Evolutionary conservation across 2,329 filamentous ascomycete genomes (phyloP), one percentile per base, ranked within the genome.

Genomic region (Botryotinia globosa): DNA sequence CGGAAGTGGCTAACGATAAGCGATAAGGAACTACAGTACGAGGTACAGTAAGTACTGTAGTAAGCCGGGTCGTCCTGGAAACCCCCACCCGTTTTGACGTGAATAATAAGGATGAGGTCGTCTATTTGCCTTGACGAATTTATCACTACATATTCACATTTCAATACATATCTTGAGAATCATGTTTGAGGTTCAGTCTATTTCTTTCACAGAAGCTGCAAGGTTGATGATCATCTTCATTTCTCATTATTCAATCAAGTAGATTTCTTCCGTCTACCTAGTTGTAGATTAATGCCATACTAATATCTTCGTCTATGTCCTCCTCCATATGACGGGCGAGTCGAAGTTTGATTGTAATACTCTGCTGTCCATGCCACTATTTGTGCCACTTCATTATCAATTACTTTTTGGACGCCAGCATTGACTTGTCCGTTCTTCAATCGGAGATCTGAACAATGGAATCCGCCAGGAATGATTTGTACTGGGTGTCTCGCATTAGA

Each of bases 361-460:
- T 88, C 85, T 0, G 77, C 80, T 6, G 88, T 85, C 87, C 87
- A 89, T n/a, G 79, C 79, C 74, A 83, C 84, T 64, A 90, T 83
- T 79, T 87, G 84, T 22, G 79, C 79, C 5, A 89, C 79, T 76
- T 85, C 83, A 29, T 81, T 81, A 75, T 88, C 82, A 56, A 87
- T 85, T 1, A 89, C 83, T 58, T 81, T 80, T 78, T 85, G 82
- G 1, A 85, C 83, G 0, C 84, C 84, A 0, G 80, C 80, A 78
- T 88, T 88, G 34, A 79, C 83, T 2, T 72, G 78, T 0, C 81
- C 85, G 76, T 88, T 88, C 61, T 73, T 76, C 51, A 85, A 76
- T 39, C 83, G 78, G 54, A 89, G 74, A 79, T 90, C 88, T 32
- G 84, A 85, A 78, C 87, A 89, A 77, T 90, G 88, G 62, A 85